These are phyloP conservation scores for Brassica nigra DNA, from an alignment of 345 rosid genomes.

Conservation along the genomic window DNA sequence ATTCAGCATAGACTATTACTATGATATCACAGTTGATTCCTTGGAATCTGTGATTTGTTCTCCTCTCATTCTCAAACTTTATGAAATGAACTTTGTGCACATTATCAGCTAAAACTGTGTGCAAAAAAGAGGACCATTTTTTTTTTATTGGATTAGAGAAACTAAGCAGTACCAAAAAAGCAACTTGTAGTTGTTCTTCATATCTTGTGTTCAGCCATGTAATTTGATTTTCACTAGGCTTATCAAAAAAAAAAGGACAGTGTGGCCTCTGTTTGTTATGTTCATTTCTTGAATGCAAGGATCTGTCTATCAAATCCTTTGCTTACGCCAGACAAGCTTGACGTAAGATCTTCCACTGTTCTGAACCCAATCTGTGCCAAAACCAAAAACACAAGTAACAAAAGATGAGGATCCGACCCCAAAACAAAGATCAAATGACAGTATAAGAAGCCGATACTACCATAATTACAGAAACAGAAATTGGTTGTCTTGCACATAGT, in stretches of 20 bases:
- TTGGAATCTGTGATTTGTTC: no score
- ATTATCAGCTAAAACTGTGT: background rate
- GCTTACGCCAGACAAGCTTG: slow-evolving; percentile 63
- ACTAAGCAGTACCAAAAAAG: slow-evolving; percentile 18
- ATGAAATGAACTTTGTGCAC: background rate
- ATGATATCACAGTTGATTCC: background rate
- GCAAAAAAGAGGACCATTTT: background rate
- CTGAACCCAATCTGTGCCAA: slow-evolving; percentile 84
- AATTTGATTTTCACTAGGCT: slow-evolving; percentile 16
- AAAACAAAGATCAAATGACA: background rate
- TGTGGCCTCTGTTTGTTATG: slow-evolving; percentile 10
- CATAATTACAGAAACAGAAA: background rate
- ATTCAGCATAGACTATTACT: no score
- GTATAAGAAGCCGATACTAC: background rate
- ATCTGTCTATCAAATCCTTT: slow-evolving; percentile 79
- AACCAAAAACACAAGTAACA: background rate
- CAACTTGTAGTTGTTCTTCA: background rate
- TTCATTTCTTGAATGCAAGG: slow-evolving; percentile 74
- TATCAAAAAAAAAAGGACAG: background rate
- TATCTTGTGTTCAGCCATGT: slow-evolving; percentile 11
- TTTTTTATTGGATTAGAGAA: background rate
- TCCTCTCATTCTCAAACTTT: background rate
- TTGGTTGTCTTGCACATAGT: background rate
- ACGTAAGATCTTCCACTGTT: slow-evolving; percentile 71
- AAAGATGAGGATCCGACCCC: slow-evolving; percentile 6